Evolutionary conservation across 371 early-diverging fungal genomes (phyloP).

Genomic region (Astathelohania contejeani): DNA sequence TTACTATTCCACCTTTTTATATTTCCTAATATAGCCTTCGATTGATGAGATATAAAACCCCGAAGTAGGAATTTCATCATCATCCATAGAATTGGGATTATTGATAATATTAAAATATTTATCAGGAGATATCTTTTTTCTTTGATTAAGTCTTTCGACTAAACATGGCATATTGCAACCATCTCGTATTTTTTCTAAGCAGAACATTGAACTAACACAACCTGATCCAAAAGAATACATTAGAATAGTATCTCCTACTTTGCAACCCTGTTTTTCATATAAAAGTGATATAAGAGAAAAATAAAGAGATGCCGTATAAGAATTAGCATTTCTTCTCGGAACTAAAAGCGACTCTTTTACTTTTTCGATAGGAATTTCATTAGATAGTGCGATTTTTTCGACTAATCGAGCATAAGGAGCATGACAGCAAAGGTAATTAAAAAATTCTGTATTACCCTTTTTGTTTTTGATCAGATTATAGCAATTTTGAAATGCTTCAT

Average conservation of each 20-base stretch:
- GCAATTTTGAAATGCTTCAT: slow-evolving; percentile 68
- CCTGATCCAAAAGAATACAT: slow-evolving; percentile 90
- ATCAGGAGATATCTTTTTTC: too few species aligned
- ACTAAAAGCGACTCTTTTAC: slow-evolving; percentile 63
- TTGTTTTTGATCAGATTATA: slow-evolving; percentile 64
- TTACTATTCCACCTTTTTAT: too few species aligned
- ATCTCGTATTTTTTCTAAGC: slow-evolving; percentile 19
- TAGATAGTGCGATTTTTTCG: slow-evolving; percentile 62
- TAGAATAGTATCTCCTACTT: slow-evolving; percentile 62
- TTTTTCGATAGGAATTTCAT: slow-evolving; percentile 59
- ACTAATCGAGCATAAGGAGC: slow-evolving; percentile 55
- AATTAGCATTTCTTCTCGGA: slow-evolving; percentile 77
- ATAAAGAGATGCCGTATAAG: slow-evolving; percentile 82
- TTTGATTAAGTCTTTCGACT: too few species aligned
- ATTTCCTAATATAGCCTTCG: too few species aligned
- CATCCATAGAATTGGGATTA: too few species aligned
- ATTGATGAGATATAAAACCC: too few species aligned
- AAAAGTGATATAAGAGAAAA: slow-evolving; percentile 66
- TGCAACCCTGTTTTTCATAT: slow-evolving; percentile 11
- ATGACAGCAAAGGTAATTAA: slow-evolving; percentile 26
- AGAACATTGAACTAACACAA: slow-evolving; percentile 67
- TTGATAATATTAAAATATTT: too few species aligned
- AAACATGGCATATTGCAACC: too few species aligned
- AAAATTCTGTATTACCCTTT: slow-evolving; percentile 51
- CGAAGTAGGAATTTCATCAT: too few species aligned